Conservation (phyloP, 805 yeast genomes). For the Cyberlindnera samutprakarnensis region DNA sequence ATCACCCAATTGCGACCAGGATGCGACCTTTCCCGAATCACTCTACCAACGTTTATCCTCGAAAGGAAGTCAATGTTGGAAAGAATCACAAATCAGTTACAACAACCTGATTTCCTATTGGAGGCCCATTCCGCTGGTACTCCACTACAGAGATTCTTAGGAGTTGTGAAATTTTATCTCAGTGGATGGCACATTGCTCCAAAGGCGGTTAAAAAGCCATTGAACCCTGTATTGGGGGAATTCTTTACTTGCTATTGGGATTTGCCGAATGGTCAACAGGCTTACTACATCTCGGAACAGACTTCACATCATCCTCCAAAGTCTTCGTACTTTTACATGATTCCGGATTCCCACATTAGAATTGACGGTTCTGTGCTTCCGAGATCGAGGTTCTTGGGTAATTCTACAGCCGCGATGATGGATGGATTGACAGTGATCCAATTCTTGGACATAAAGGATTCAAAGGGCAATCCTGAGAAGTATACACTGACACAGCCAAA, state of each 20-base stretch:
- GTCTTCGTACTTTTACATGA: conserved; percentile 82
- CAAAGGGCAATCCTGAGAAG: conserved; percentile 47
- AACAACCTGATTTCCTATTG: conserved; percentile 68
- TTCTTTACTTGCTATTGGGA: conserved; percentile 92
- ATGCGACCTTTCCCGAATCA: conserved; percentile 80
- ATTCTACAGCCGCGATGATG: conserved; percentile 96
- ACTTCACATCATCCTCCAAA: conserved; percentile 99
- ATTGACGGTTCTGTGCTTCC: conserved; percentile 90
- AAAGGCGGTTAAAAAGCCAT: conserved; percentile 94
- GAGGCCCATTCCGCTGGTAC: conserved; percentile 57
- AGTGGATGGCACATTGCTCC: conserved; percentile 98
- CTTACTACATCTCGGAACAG: conserved; percentile 87
- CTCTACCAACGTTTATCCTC: conserved; percentile 89
- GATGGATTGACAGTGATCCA: conserved; percentile 77
- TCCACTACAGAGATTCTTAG: conserved; percentile 60
- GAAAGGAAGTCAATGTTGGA: conserved; percentile 96
- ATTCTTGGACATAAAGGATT: conserved; percentile 50
- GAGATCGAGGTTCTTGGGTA: conserved; percentile 82
- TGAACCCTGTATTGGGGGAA: conserved; percentile 93
- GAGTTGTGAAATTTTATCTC: conserved; percentile 82
- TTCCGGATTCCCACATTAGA: conserved; percentile 74
- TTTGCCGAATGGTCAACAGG: conserved; percentile 58
- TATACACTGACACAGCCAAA: conserved; percentile 93
- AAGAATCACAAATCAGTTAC: conserved; percentile 82
- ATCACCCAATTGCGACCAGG: conserved; percentile 92